Base-by-base conservation (phyloP, 768 basidiomycete species). In the Phylloporus arenicola region DNA sequence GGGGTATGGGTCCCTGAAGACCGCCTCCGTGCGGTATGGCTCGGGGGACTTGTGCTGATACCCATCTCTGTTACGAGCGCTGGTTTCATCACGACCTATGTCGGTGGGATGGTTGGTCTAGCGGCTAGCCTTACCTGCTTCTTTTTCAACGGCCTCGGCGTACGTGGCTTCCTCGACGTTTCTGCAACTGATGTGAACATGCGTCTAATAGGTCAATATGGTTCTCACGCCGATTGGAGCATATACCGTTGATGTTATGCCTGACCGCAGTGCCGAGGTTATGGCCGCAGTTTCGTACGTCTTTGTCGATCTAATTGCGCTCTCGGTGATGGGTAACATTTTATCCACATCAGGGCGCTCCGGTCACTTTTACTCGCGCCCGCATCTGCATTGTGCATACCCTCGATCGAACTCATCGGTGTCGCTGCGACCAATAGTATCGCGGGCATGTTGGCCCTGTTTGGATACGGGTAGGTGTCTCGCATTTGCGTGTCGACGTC, bases 1-100 rank as follows among this genome's bases (percentile, higher is more conserved):
- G 83, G 83, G 1, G 57, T 69, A 2, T 85, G 81, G 82, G 75
- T 79, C 38, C 84, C 84, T 0, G 84, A 88, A 62, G 86, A 85
- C 55, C 78, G 85, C 6, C 72, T 87, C 22, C 74, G 80, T 1
- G 82, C 74, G 2, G 69, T 76, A 2, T 60, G 80, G 30, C 55
- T 72, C 6, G 78, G 79, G 9, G 73, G 72, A 4, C 64, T 73
- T 0, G 29, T 78, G 16, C 66, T 85, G 25, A 69, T 77, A 4
- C 87, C 85, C 0, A 22, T 82, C 1, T 78, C 83, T 1, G 62
- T 82, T 3, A 59, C 79, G 0, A 44, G 67, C 0, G 73, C 71
- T 0, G 83, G 84, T 1, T 53, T 84, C 3, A 59, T 75, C n/a
- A 80, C 74, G 13, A 58, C 70, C 30, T 83, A 74, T 58, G 68